Base-by-base conservation (phyloP, 768 basidiomycete species). In the Pleurotus pulmonarius region DNA sequence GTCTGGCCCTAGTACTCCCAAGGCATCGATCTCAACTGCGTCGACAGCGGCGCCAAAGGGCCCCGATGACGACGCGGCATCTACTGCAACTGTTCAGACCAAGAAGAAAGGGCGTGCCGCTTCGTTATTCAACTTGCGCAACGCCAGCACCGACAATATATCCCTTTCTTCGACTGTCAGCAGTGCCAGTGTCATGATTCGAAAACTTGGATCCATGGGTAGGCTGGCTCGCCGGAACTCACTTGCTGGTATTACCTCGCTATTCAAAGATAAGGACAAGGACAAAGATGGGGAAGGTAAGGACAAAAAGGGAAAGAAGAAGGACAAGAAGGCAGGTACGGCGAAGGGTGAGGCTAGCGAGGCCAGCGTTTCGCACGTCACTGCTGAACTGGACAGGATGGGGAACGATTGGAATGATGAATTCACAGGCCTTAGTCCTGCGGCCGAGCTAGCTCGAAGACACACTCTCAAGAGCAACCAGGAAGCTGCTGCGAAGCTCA, bases 131-230 rank as follows among this genome's bases (percentile, higher is more conserved):
- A 97, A 94, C 70, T 83, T 90, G 60, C 86, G 88, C 61, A 96
- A 97, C 67, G 83, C 86, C 43, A 90, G 87, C 55, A 95, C 92
- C 43, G 94, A 96, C 70, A 97, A 96, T 70, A 96, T 98, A 61
- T 97, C 94, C 24, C 82, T 98, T 39, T 90, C 88, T 16, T 94
- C 92, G 6, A 97, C 96, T 45, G 95, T 97, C 63, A 92, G 89
- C 60, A 92, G 90, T 49, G 96, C 96, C 18, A 93, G 90, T 44
- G 89, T 98, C 69, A 96, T 98, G 83, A 95, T 97, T 64, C 83
- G 95, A 61, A 98, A 97, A 75, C 85, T 98, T 46, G 91, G 95
- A 3, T 86, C 86, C 39, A 87, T 97, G 73, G 92, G 92, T 29
- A 92, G 90, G 70, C 80, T 97, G 13, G 92, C 93, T 7, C 75